These are phyloP conservation scores for Neonectria magnoliae DNA, from an alignment of 2,329 filamentous ascomycete genomes.

Conservation along the genomic window DNA sequence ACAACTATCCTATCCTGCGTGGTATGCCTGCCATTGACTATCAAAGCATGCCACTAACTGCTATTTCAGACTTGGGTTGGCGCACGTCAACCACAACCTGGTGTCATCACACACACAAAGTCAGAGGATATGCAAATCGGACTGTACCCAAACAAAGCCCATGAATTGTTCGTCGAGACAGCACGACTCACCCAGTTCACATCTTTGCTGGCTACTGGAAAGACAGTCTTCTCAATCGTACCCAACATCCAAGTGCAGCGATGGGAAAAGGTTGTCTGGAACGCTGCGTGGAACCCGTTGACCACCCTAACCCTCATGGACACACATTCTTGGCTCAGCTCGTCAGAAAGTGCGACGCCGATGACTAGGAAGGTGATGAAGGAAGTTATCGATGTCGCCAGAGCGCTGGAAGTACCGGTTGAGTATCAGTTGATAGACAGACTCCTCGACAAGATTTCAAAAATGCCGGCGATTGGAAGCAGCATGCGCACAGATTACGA, in stretches of 20 bases:
- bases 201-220: constrained; percentile 51
- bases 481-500: constrained; percentile 70
- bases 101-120: constrained; percentile 59
- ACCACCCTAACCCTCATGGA: constrained; percentile 65
- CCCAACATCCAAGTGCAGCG: constrained; percentile 65
- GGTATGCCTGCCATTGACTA: constrained; percentile 46
- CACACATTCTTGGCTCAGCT: constrained; percentile 61
- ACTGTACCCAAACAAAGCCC: constrained; percentile 54
- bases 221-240: constrained; percentile 58
- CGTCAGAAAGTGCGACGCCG: constrained; percentile 55
- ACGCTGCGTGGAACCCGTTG: constrained; percentile 70
- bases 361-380: constrained; percentile 60
- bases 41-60: constrained; percentile 2
- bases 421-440: constrained; percentile 58
- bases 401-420: constrained; percentile 60
- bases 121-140: constrained; percentile 66
- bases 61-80: constrained; percentile 60
- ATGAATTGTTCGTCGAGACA: constrained; percentile 46
- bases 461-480: constrained; percentile 55
- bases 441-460: constrained; percentile 58
- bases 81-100: constrained; percentile 59
- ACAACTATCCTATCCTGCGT: constrained; percentile 66
- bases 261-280: constrained; percentile 70
- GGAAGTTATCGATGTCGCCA: constrained; percentile 66
- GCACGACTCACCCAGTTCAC: constrained; percentile 53